Percentiles rank a stretch among this genome's conserved stretches.
Conservation (phyloP, 164 flowering plant genomes). For the Chloranthus sessilifolius region DNA sequence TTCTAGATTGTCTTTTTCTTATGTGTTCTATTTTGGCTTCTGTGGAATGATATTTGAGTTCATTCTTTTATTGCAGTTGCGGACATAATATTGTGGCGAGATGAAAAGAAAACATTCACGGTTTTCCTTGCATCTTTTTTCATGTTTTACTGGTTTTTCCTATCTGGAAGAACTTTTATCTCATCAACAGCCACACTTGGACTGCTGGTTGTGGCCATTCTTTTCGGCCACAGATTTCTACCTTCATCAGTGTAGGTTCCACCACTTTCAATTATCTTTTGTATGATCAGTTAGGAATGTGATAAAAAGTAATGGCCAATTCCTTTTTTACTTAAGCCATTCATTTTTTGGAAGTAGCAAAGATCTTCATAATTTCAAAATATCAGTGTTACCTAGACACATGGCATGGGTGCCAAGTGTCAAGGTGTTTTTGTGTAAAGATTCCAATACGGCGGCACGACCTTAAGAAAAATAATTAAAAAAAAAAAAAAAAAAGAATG, state of each 20-base stretch:
- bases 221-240: constrained; percentile 39
- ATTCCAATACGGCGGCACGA: no score
- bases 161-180: constrained; percentile 63
- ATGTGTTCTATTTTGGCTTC: not conserved
- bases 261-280: constrained; percentile 4
- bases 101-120: constrained; percentile 69
- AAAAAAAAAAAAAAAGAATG: no score
- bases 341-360: no score
- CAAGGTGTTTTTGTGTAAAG: no score
- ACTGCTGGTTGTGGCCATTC: constrained; percentile 30
- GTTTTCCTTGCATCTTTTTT: constrained; percentile 40
- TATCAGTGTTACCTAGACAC: no score
- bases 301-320: no score
- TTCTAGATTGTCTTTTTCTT: not conserved
- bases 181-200: constrained; percentile 66
- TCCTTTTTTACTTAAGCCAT: no score
- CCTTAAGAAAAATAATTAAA: no score
- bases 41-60: constrained; percentile 20
- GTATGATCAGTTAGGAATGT: no score
- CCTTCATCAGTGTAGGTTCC: constrained; percentile 63
- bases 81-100: constrained; percentile 83
- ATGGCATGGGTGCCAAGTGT: no score
- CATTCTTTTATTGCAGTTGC: constrained; percentile 66
- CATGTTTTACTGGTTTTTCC: constrained; percentile 72
- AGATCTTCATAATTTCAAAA: no score